Conservation (phyloP, 495 filamentous ascomycete species). For the Hyaloscypha bicolor region DNA sequence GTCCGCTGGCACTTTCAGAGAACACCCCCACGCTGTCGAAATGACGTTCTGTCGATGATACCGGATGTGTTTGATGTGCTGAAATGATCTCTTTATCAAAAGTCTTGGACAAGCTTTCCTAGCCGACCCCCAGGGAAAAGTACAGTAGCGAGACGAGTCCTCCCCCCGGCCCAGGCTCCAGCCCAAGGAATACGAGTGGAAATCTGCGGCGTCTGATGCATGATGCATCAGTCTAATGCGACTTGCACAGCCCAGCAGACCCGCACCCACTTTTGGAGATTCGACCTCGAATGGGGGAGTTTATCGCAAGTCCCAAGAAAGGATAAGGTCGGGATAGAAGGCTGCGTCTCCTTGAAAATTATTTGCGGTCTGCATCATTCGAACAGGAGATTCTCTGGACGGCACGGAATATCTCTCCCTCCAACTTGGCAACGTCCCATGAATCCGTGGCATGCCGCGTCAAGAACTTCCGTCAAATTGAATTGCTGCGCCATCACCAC, state of each 20-base stretch:
- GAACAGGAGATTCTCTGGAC: too few species aligned
- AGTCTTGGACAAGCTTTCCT: background rate
- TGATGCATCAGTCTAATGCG: slow-evolving; percentile 9
- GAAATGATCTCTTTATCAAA: background rate
- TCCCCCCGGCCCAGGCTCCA: too few species aligned
- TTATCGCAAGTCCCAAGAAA: background rate
- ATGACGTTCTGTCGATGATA: slow-evolving; percentile 8
- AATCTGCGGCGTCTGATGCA: slow-evolving; percentile 12
- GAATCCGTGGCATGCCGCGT: too few species aligned
- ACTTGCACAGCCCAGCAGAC: slow-evolving; percentile 6
- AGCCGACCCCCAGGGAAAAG: background rate
- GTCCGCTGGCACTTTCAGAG: background rate
- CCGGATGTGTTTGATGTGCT: background rate
- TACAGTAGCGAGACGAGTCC: background rate
- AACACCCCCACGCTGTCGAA: background rate
- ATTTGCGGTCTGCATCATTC: background rate
- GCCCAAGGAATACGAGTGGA: background rate
- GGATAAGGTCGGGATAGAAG: background rate
- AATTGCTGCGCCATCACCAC: background rate
- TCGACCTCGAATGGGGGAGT: background rate
- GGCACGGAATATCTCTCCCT: too few species aligned
- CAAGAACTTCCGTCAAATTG: background rate
- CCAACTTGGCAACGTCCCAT: too few species aligned
- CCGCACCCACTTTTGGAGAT: background rate
- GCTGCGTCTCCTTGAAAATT: background rate